phyloP scores from a whole-genome alignment of 257 asterid species.

The Solanum pimpinellifolium region DNA sequence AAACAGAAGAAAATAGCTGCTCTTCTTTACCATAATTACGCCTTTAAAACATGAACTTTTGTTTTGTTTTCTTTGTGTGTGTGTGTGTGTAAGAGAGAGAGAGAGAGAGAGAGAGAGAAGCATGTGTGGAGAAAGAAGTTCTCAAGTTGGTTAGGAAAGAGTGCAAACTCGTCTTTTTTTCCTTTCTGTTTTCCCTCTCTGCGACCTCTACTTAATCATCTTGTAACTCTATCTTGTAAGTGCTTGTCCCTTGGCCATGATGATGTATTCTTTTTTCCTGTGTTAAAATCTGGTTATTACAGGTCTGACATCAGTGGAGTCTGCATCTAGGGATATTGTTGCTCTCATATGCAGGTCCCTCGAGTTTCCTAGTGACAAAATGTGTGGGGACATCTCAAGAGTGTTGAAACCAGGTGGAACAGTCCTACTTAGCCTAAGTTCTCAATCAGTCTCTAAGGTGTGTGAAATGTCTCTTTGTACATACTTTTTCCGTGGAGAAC shows the following conservation, averaged over 20 bases:
- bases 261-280: not conserved
- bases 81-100: not conserved
- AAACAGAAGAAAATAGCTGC: not conserved
- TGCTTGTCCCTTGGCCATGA: not conserved
- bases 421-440: slow-evolving; percentile 25
- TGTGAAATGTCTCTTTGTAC: not conserved
- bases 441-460: slow-evolving; percentile 26
- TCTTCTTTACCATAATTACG: not conserved
- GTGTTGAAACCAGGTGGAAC: slow-evolving; percentile 71
- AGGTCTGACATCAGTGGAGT: slow-evolving; percentile 44
- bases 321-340: slow-evolving; percentile 47
- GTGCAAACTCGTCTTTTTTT: not conserved
- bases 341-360: slow-evolving; percentile 34
- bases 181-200: not conserved
- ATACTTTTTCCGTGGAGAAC: not conserved
- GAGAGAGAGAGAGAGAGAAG: not conserved
- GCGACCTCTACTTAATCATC: not conserved
- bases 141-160: not conserved
- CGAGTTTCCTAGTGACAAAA: slow-evolving; percentile 43
- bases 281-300: slow-evolving; percentile 1
- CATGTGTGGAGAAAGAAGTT: not conserved
- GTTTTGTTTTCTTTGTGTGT: not conserved
- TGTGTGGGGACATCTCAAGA: slow-evolving; percentile 43
- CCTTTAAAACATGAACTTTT: not conserved
- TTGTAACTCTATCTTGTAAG: not conserved